Evolutionary conservation across 1,139 yeast genomes (phyloP), one percentile per base, ranked within the genome.

Genomic region (Lipomyces yarrowii): DNA sequence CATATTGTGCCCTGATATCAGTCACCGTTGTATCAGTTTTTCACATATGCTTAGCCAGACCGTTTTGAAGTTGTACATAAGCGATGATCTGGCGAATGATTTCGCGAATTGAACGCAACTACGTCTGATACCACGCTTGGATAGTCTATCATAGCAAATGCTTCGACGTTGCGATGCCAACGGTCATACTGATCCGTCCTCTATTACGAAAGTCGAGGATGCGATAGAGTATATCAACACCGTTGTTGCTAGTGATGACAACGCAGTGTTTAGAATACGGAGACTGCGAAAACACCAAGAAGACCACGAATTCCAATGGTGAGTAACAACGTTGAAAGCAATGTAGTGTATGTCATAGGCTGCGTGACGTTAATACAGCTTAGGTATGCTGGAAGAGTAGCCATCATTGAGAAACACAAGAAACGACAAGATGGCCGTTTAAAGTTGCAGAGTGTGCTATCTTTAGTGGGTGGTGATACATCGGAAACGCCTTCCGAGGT

Each of bases 221-320:
- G 48, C 48, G 21, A 42, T 57, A 26, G 23, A 32, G 4, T 67
- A 65, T 42, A 35, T 67, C 1, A 26, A 32, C 11, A 42, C 56
- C 10, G 21, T 18, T 1, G 37, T 67, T 10, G 52, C 42, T 4
- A n/a, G 15, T 7, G 62, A 64, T 35, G 52, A 8, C 11, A 21
- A 18, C 8, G 42, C 37, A 2, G 32, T 63, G 7, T 21, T 46
- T 5, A 61, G 69, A 30, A 51, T 65, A 18, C 55, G 37, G 46
- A 54, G 52, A 7, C 57, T 65, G 64, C 37, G 54, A 48, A 39
- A 59, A 26, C 65, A 67, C 30, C 69, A 67, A 33, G 64, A 65
- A 13, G 66, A 57, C 7, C 68, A 67, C 37, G 69, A 67, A 35
- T 54, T 42, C 46, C 65, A 57, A 56, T 67, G 69, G 69, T 65